Evolutionary conservation across 108 stramenopile species (phyloP).

Genomic region (Stephanodiscus triporus): DNA sequence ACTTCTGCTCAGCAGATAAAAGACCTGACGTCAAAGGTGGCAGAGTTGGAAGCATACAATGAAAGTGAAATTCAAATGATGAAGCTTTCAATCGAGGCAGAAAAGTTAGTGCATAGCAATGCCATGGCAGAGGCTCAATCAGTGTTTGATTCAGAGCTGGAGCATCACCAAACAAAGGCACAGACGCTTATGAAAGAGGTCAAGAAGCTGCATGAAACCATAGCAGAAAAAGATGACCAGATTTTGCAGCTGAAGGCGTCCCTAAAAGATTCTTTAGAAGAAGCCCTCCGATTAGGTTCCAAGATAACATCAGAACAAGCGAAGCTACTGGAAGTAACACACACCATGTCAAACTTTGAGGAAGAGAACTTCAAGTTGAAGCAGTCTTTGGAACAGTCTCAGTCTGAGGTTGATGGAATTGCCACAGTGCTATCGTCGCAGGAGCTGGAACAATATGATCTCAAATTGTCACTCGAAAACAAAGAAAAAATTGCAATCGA

Average conservation of each 20-base stretch:
- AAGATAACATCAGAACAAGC: constrained; percentile 20
- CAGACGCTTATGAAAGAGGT: neutral
- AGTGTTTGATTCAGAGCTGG: constrained; percentile 25
- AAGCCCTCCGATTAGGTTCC: constrained; percentile 29
- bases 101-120: constrained; percentile 8
- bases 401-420: constrained; percentile 7
- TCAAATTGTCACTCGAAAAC: constrained; percentile 19
- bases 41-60: neutral
- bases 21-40: constrained; percentile 15
- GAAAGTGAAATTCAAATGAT: neutral
- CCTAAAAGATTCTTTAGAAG: constrained; percentile 28
- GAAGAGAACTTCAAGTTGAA: constrained; percentile 38
- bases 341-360: constrained; percentile 24
- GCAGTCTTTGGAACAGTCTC: constrained; percentile 17
- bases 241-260: constrained; percentile 33
- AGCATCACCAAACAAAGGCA: neutral
- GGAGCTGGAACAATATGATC: constrained; percentile 2
- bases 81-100: neutral
- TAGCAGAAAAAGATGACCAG: constrained; percentile 15
- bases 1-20: constrained; percentile 8
- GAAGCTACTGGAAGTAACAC: constrained; percentile 28
- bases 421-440: neutral
- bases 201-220: constrained; percentile 18
- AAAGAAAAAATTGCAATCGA: constrained; percentile 20
- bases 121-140: constrained; percentile 9